Base-by-base conservation (phyloP, 2,329 filamentous ascomycete genomes). In the Pseudogymnoascus sp. region DNA sequence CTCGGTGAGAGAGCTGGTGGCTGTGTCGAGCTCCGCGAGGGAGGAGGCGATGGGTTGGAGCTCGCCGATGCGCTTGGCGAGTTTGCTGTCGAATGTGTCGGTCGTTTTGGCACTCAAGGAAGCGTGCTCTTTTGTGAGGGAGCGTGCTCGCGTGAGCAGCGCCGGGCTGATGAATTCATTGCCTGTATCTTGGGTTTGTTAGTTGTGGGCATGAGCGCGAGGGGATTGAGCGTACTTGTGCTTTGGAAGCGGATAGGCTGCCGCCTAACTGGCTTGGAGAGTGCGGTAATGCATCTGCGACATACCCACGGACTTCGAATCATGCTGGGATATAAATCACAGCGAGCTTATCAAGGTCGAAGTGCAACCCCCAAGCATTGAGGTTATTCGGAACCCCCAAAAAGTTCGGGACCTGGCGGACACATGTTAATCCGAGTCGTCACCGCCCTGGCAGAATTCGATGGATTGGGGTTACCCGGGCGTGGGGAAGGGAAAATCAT, bases 11-110 rank as follows among this genome's bases (percentile, higher is more conserved):
- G 83, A 80, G 1, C 78, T 75, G 38, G 80, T 79, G 0, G 83
- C 80, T 13, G 75, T 73, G 44, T 88, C 81, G 79, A 83, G 87
- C 67, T 83, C 81, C 63, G 77, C 79, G 65, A 89, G 75, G 13
- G 86, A 86, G 10, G 75, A 68, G 3, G 82, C 81, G 7, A 89
- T 82, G 16, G 79, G 76, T 50, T 81, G 80, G 38, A 88, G 77
- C 72, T 88, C 85, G 68, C 86, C 86, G 1, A 81, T 77, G 38
- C 86, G 81, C 68, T 83, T 86, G 0, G 85, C 84, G 3, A 78
- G 80, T 61, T 80, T 79, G 0, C 79, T 69, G 68, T 88, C 83
- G 70, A 86, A 89, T 59, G 77, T 75, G 29, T 77, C 75, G 44
- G 78, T 78, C 21, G 87, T 80, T 16, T 78, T 73, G 26, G 73